Evolutionary conservation across 108 stramenopile genomes (phyloP), one percentile per base, ranked within the genome.

Genomic region (Nitzschia putrida): DNA sequence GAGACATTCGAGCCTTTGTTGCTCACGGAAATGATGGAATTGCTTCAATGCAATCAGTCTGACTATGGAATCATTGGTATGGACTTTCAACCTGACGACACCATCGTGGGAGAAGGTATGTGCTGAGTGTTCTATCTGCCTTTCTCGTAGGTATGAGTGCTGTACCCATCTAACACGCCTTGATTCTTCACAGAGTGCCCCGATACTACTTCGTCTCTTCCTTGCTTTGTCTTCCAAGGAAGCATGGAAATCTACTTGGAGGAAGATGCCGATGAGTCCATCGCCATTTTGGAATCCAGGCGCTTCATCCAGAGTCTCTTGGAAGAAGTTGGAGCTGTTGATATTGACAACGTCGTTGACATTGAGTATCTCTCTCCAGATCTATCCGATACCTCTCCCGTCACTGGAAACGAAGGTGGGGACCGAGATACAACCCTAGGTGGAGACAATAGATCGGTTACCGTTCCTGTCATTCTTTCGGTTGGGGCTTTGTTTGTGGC

Each of bases 31-130:
- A 41, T 63, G 16, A 10, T 45, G 1, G 55, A 25, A 16, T 20
- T 68, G 12, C 24, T 68, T 13, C 22, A 68, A 23, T 68, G 67
- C 42, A 23, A 25, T 13, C 39, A 26, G 1, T 16, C 50, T 9
- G 61, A 67, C 41, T 41, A 66, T 50, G 68, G 68, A 3, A 56
- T 69, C 21, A 68, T 60, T n/a, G 74, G 74, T 20, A 34, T 76
- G 25, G 66, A 76, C 54, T 68, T 69, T 53, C 20, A 68, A 22
- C 74, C 74, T 2, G 57, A 55, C 23, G 74, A 76, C 14, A 53
- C 67, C 10, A 25, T 38, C 20, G 58, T 24, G 5, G 54, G 45
- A 26, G 68, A 64, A 68, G 67, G 67, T 68, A 68, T 42, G 67
- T 47, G 8, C n/a, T n/a, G n/a, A n/a, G n/a, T 38, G 16, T n/a